Base-by-base conservation (phyloP, 2,329 filamentous ascomycete genomes). In the Colletotrichum spinosum region DNA sequence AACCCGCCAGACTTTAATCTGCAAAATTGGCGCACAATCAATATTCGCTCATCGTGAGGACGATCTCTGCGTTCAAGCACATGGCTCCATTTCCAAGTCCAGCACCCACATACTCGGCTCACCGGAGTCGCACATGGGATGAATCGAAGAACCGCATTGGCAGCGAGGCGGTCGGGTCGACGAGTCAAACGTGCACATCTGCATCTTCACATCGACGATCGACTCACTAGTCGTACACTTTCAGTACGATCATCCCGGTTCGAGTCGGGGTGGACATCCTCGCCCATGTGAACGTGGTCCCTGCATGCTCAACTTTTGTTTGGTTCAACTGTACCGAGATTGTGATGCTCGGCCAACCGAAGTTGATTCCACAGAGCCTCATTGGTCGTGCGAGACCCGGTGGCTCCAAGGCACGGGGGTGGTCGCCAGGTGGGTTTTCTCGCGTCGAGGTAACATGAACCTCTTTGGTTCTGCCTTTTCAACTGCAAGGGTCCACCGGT, bases 111-210 rank as follows among this genome's bases (percentile, higher is more conserved):
- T 17, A 0, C n/a, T 13, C 50, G 35, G 13, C 11, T 8, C 13
- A 44, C 13, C 41, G 9, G 13, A 15, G 15, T 15, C 13, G 8
- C 12, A 3, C 13, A 15, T 4, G 13, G n/a, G 11, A 17, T 3
- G 15, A 34, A 10, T 13, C 25, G 15, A 49, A 46, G 44, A 45
- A 45, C 11, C 3, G 44, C 25, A 25, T 46, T 8, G 44, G 15
- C n/a, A 4, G n/a, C 10, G 55, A 45, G 38, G 33, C 53, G 39
- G 45, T 55, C 52, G 45, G 39, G 52, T 55, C 52, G 45, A 6
- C 46, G 55, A 51, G 55, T 51, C 55, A 51, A 51, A 58, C 38
- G 55, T 51, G 55, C 55, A 51, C 55, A 51, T 37, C 46, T 13
- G 39, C 39, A 45, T 45, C 33, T 42, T 10, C 13, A 34, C n/a